These are phyloP conservation scores for Microdochium bolleyi DNA, from an alignment of 2,329 filamentous ascomycete species.

Conservation along the genomic window DNA sequence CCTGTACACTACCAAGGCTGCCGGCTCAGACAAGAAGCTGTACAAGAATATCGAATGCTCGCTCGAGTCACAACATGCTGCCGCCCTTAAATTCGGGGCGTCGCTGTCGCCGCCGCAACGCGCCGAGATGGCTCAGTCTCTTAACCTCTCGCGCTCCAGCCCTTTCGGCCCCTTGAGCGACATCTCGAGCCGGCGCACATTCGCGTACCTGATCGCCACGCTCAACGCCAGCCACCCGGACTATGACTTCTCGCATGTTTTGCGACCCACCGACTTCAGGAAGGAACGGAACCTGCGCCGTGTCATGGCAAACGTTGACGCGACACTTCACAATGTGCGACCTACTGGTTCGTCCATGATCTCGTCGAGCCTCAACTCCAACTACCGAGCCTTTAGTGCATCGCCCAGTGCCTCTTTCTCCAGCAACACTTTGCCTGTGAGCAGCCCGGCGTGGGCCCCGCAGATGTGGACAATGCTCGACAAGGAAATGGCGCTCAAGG, in stretches of 20 bases:
- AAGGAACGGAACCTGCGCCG: slow-evolving; percentile 71
- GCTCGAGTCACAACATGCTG: slow-evolving; percentile 84
- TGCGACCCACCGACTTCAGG: slow-evolving; percentile 84
- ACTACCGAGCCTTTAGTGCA: slow-evolving; percentile 26
- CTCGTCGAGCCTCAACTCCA: slow-evolving; percentile 27
- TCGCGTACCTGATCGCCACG: slow-evolving; percentile 93
- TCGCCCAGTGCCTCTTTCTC: slow-evolving; percentile 26
- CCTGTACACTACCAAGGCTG: slow-evolving; percentile 94
- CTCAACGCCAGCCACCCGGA: slow-evolving; percentile 93
- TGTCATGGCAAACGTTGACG: slow-evolving; percentile 84
- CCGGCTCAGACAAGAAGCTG: slow-evolving; percentile 90
- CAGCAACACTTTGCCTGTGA: slow-evolving; percentile 30
- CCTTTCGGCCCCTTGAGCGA: slow-evolving; percentile 89
- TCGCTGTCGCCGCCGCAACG: slow-evolving; percentile 80
- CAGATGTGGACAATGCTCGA: slow-evolving; percentile 90
- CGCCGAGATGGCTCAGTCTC: slow-evolving; percentile 54
- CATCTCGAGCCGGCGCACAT: slow-evolving; percentile 80
- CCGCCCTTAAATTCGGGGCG: slow-evolving; percentile 76
- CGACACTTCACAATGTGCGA: slow-evolving; percentile 77
- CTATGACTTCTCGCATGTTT: slow-evolving; percentile 92
- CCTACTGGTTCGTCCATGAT: slow-evolving; percentile 42
- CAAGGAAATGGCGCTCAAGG: slow-evolving; percentile 85
- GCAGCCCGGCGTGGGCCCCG: slow-evolving; percentile 69
- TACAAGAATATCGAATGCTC: slow-evolving; percentile 93
- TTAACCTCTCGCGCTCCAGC: slow-evolving; percentile 79